Percentiles rank a stretch among this genome's conserved stretches.
Evolutionary conservation across 257 asterid genomes (phyloP).

Genomic region (Primulina eburnea): DNA sequence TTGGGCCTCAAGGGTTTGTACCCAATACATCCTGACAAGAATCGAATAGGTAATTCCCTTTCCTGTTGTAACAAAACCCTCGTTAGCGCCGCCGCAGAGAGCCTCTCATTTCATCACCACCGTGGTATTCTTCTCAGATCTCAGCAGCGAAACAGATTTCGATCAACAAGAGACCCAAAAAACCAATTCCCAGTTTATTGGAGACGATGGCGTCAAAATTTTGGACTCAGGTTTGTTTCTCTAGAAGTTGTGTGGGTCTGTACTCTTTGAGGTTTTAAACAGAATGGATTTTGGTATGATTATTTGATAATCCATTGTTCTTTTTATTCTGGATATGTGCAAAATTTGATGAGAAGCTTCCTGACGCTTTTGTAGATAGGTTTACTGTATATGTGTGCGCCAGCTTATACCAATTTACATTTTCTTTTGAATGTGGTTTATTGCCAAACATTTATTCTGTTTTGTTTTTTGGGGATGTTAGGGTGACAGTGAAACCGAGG

Average conservation of each 20-base stretch:
- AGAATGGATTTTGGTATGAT: background rate
- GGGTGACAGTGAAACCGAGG: conserved; percentile 78
- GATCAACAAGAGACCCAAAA: conserved; percentile 10
- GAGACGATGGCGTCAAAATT: conserved; percentile 50
- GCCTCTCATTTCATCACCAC: background rate
- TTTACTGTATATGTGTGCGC: background rate
- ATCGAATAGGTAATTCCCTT: background rate
- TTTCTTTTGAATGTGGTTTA: background rate
- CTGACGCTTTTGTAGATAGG: background rate
- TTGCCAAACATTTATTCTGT: background rate
- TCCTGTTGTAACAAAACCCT: background rate
- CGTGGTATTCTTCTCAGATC: background rate
- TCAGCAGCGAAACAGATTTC: conserved; percentile 14
- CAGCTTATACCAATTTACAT: background rate
- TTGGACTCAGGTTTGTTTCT: conserved; percentile 55
- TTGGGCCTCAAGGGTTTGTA: background rate
- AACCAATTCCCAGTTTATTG: conserved; percentile 3
- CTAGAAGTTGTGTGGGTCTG: background rate
- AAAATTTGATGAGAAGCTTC: background rate
- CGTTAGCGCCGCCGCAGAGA: background rate
- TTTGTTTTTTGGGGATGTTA: conserved; percentile 19
- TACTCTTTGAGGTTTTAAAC: background rate
- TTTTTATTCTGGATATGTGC: background rate
- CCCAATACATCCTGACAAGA: background rate
- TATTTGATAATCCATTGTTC: too few species aligned